A percentile compares a stretch with the other conserved stretches of the same genome.
Conservation (phyloP, 2,329 filamentous ascomycete species). For the Delphinella strobiligena region DNA sequence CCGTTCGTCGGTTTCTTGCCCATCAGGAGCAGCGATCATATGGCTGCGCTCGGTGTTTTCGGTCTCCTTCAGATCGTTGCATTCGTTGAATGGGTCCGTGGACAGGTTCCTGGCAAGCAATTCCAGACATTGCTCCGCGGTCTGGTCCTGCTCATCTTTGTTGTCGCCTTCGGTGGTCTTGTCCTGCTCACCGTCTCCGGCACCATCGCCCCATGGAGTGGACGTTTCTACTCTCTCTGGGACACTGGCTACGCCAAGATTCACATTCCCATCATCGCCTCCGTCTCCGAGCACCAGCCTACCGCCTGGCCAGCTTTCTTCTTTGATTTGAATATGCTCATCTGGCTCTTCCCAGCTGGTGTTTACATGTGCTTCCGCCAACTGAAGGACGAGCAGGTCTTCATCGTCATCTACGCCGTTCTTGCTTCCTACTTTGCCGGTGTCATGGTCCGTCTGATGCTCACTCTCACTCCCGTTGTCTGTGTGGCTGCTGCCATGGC, state of each 20-base stretch:
- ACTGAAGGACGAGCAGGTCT: conserved; percentile 91
- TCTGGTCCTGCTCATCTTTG: conserved; percentile 62
- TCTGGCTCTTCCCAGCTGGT: conserved; percentile 97
- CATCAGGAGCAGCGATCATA: conserved; percentile 94
- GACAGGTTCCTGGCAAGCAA: conserved; percentile 81
- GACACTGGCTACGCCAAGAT: conserved; percentile 98
- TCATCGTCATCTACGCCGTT: conserved; percentile 93
- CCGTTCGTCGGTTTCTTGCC: conserved; percentile 96
- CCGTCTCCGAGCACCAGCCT: conserved; percentile 98
- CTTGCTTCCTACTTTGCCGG: conserved; percentile 96
- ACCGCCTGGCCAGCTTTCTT: conserved; percentile 99
- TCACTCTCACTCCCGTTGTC: conserved; percentile 90
- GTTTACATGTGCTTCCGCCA: conserved; percentile 97
- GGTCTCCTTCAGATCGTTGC: conserved; percentile 88
- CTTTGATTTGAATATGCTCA: conserved; percentile 95
- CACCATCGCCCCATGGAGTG: conserved; percentile 93
- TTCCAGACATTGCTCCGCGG: conserved; percentile 82
- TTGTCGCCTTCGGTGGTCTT: conserved; percentile 62
- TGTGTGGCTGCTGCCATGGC: conserved; percentile 89
- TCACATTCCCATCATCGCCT: conserved; percentile 97
- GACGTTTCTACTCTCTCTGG: conserved; percentile 98
- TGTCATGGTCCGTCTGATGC: conserved; percentile 98
- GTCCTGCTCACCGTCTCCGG: conserved; percentile 72
- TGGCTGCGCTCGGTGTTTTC: conserved; percentile 88
- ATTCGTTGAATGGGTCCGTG: conserved; percentile 80